Evolutionary conservation across 495 filamentous ascomycete species (phyloP).

Genomic region (Sordaria brevicollis): DNA sequence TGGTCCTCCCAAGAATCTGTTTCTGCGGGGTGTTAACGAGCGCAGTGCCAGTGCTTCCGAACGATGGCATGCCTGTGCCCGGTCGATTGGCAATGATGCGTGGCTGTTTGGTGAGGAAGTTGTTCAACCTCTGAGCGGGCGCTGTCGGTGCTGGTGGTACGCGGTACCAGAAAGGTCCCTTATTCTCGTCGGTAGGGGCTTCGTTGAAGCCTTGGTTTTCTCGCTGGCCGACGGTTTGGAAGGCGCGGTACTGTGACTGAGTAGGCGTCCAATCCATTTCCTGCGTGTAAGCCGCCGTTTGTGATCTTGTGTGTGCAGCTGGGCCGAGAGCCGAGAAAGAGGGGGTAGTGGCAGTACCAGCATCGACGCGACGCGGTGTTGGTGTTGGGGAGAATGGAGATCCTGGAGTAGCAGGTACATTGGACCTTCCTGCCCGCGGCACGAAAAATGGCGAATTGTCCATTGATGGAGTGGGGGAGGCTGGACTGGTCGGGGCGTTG

Average conservation of each 20-base stretch:
- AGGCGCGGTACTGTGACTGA: conserved; percentile 38
- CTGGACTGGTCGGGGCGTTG: conserved; percentile 18
- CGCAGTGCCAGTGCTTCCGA: neutral
- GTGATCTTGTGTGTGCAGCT: neutral
- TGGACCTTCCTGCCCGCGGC: neutral
- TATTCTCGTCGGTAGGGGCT: conserved; percentile 29
- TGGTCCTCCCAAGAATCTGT: neutral
- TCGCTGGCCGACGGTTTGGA: conserved; percentile 32
- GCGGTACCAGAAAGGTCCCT: conserved; percentile 43
- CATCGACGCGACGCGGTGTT: neutral
- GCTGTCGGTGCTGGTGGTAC: conserved; percentile 56
- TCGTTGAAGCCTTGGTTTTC: conserved; percentile 49
- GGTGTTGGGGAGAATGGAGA: neutral
- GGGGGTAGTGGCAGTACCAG: neutral
- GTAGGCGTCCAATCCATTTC: conserved; percentile 83
- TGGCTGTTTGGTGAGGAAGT: conserved; percentile 41
- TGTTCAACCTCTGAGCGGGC: conserved; percentile 53
- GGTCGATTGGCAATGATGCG: conserved; percentile 1
- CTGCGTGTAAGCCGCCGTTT: conserved; percentile 27
- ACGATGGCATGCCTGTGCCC: neutral
- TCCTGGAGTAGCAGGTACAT: neutral
- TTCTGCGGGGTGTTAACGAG: neutral
- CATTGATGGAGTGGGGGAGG: conserved; percentile 28
- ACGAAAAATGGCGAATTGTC: conserved; percentile 1
- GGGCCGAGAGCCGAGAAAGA: neutral